These are phyloP conservation scores for Melaleuca alternifolia DNA, from an alignment of 345 rosid species.

Conservation along the genomic window DNA sequence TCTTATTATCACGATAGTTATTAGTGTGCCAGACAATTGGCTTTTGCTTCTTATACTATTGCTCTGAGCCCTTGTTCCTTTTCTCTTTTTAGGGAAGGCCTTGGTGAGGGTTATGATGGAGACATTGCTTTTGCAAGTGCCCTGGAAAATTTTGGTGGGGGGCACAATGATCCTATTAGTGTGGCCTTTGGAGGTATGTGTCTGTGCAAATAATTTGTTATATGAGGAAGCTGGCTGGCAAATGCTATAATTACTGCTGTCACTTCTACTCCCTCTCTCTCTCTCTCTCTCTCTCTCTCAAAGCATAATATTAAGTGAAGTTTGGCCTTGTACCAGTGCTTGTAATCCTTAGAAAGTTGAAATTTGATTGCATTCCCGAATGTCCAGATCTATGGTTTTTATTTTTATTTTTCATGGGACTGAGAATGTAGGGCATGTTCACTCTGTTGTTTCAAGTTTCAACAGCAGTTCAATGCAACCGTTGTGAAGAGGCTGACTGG, in stretches of 20 bases:
- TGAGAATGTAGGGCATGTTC: background rate
- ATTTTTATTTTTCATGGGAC: background rate
- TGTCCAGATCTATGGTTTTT: background rate
- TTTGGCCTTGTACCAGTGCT: background rate
- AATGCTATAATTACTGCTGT: background rate
- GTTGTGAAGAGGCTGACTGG: background rate
- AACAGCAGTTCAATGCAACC: background rate
- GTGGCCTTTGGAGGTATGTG: conserved; percentile 93
- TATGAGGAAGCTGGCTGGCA: background rate
- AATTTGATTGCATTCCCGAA: background rate
- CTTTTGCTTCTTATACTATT: background rate
- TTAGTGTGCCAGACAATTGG: background rate
- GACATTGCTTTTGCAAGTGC: background rate
- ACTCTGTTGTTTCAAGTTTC: background rate
- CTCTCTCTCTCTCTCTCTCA: background rate
- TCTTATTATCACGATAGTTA: background rate
- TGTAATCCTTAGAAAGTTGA: background rate
- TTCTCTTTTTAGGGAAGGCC: conserved; percentile 70
- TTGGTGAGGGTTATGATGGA: conserved; percentile 3
- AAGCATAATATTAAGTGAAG: background rate
- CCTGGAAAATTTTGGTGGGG: conserved; percentile 69
- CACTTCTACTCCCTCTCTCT: background rate
- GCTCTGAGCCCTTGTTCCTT: background rate
- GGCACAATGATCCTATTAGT: conserved; percentile 97
- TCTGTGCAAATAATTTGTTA: background rate